phyloP scores from a whole-genome alignment of 495 filamentous ascomycete species.

The Rhizodiscina lignyota region DNA sequence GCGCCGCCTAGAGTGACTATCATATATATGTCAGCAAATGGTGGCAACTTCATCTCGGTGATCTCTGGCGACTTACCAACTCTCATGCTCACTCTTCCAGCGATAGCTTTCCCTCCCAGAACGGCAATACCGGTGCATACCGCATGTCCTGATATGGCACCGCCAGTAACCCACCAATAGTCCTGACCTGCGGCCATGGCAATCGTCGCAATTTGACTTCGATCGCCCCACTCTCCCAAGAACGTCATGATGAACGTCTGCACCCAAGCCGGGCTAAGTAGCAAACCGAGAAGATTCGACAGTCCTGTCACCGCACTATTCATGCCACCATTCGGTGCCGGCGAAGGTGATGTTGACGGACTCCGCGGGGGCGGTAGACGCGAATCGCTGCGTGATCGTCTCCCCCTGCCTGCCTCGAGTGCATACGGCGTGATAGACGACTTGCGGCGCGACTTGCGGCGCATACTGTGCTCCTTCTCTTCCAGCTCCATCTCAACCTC shows the following conservation, averaged over 20 bases:
- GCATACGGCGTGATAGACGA: constrained; percentile 45
- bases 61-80: constrained; percentile 58
- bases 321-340: constrained; percentile 28
- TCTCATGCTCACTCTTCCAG: constrained; percentile 85
- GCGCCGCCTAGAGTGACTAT: constrained; percentile 89
- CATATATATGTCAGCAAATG: constrained; percentile 5
- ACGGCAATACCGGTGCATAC: constrained; percentile 89
- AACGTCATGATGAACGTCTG: constrained; percentile 99
- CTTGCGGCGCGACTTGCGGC: constrained; percentile 29
- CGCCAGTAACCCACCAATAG: constrained; percentile 96
- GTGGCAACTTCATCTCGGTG: neutral
- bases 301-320: constrained; percentile 40
- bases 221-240: constrained; percentile 93
- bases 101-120: constrained; percentile 79
- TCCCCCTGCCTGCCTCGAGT: constrained; percentile 41
- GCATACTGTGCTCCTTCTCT: constrained; percentile 59
- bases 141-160: constrained; percentile 72
- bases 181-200: constrained; percentile 98
- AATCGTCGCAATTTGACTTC: constrained; percentile 95
- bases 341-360: constrained; percentile 39
- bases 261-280: constrained; percentile 92
- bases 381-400: constrained; percentile 42
- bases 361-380: constrained; percentile 43
- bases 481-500: constrained; percentile 92
- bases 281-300: constrained; percentile 70